Evolutionary conservation across 225 moss, liverwort and hornwort genomes (phyloP), one percentile per base, ranked within the genome.

Genomic region (Lunularia cruciata): DNA sequence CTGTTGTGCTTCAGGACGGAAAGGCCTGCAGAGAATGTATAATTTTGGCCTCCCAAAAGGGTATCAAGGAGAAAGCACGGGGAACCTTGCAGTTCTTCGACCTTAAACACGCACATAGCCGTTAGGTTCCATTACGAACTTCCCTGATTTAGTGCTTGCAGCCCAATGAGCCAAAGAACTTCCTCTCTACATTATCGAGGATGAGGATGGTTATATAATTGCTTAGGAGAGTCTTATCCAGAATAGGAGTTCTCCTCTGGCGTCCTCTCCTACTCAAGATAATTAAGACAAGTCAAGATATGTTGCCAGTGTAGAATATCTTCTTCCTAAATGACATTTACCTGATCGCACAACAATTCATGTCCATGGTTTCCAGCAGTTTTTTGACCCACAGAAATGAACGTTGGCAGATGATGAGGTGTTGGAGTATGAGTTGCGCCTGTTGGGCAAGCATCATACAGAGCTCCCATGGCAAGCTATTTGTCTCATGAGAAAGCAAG

Each of bases 11-110:
- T 34, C 36, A 76, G 77, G 70, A 31, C 33, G 58, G 13, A 27
- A 57, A 78, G 28, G 27, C 22, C 36, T 69, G 42, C 38, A 72
- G 71, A 69, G 78, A 83, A n/a, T 83, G 75, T 25, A 69, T 83
- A 18, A 28, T 75, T 28, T 1, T 83, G 3, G 82, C 68, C 37
- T 75, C 75, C 8, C 63, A 60, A 42, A 75, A 7, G 72, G 43
- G 69, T 65, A 60, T 33, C 0, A 30, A 72, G 32, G 78, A 72
- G 42, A 45, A 30, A 47, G 3, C 49, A 26, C 75, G 49, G 45
- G 82, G 82, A 28, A 69, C n/a, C 25, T 60, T 83, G 27, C 69
- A 72, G 36, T 83, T 83, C 49, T 83, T 78, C 30, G 68, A 66
- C 39, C 55, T 82, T 20, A 59, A 51, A 10, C 66, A 67, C 9